Evolutionary conservation across 345 rosid genomes (phyloP), one percentile per base, ranked within the genome.

Genomic region (Lumnitzera racemosa): DNA sequence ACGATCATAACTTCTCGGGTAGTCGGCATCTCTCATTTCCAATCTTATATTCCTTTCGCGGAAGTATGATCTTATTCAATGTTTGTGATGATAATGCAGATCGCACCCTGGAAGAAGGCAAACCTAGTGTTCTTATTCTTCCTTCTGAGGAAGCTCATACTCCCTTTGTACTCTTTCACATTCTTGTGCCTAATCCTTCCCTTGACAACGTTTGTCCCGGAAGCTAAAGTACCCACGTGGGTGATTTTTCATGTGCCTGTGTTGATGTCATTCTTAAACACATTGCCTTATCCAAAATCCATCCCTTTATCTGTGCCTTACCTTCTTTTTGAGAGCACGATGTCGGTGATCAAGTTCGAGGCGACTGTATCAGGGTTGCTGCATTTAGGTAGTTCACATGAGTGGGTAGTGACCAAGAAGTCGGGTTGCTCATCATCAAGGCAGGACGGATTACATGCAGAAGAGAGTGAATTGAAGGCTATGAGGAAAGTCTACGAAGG

Each of bases 331-430:
- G 69, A 66, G 63, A 66, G 59, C 63, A 57, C 69, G 20, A 58
- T 66, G 70, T 66, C 70, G 47, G 24, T 66, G 24, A 47, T 63
- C 41, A 66, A 66, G 49, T 59, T 59, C 15, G 3, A 55, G 11
- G 59, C 64, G 0, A 52, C 47, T n/a, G 49, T 59, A 1, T 66
- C 64, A 11, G 70, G 70, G 25, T 50, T 66, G 51, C 47, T 58
- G 17, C 63, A 47, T 57, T 63, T 66, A 4, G 58, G 64, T 14
- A 58, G 62, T 47, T 51, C 63, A 1, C 61, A 15, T 7, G 65
- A 67, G 49, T 67, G 70, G 70, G 56, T 67, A 0, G 70, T 60
- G 36, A 67, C 70, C 50, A 67, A 67, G 13, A 67, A 67, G 50
- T 49, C 63, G 0, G 64, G 70, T 12, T 58, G 49, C 17, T 51